A percentile compares a stretch with the other conserved stretches of the same genome.
These are phyloP conservation scores for Choanephora cucurbitarum DNA, from an alignment of 371 early-diverging fungal species.

Conservation along the genomic window DNA sequence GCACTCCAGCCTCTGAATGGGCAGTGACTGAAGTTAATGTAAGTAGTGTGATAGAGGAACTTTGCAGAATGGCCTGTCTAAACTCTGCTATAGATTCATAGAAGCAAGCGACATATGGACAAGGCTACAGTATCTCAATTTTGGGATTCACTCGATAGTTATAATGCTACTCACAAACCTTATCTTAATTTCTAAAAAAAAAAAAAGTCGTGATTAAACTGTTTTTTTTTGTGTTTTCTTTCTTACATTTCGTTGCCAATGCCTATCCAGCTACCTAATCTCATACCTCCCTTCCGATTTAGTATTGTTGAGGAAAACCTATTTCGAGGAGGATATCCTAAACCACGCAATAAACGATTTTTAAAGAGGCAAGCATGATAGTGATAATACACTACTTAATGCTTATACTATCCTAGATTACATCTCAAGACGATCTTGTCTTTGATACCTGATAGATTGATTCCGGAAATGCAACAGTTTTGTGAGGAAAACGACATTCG, in stretches of 20 bases:
- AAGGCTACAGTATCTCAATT: slow-evolving; percentile 73
- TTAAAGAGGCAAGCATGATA: slow-evolving; percentile 61
- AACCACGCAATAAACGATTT: slow-evolving; percentile 82
- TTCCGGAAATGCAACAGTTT: slow-evolving; percentile 63
- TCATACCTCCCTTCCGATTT: slow-evolving; percentile 86
- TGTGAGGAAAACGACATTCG: slow-evolving; percentile 66
- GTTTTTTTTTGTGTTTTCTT: background rate
- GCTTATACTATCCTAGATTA: too few relatives aligned
- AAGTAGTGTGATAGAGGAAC: too few relatives aligned
- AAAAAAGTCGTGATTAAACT: too few relatives aligned
- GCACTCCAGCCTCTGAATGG: slow-evolving; percentile 68
- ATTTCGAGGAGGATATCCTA: slow-evolving; percentile 87
- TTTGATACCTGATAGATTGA: slow-evolving; percentile 78
- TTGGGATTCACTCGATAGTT: slow-evolving; percentile 75
- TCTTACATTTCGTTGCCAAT: too few relatives aligned
- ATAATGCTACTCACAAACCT: slow-evolving; percentile 60
- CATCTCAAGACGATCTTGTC: slow-evolving; percentile 82
- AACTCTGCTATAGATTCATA: slow-evolving; percentile 63
- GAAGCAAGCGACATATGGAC: slow-evolving; percentile 75
- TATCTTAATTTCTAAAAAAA: slow-evolving; percentile 50
- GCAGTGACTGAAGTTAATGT: slow-evolving; percentile 74
- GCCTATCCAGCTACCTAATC: too few relatives aligned
- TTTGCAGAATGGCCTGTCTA: too few relatives aligned
- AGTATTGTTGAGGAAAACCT: slow-evolving; percentile 80
- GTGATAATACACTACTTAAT: too few relatives aligned